A percentile compares a stretch with the other conserved stretches of the same genome.
Conservation (phyloP, 371 early-diverging fungal species). For the Dichotomocladium elegans region DNA sequence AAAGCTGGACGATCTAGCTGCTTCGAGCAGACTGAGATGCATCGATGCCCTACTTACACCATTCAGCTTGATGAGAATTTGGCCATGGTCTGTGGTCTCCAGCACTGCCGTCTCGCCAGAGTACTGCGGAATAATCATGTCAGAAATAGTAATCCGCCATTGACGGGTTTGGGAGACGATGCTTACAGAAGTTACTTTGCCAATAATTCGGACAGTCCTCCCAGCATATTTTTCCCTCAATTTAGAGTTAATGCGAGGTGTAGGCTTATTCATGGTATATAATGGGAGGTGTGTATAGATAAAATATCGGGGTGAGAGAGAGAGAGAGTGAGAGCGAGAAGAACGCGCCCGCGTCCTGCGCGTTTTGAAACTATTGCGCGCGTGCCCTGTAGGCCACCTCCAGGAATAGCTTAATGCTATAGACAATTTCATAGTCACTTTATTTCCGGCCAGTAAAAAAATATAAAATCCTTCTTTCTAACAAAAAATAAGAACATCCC, state of each 20-base stretch:
- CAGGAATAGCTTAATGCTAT: too few species aligned
- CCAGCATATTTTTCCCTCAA: slow-evolving; percentile 52
- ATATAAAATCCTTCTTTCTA: not conserved
- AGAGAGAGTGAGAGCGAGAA: not conserved
- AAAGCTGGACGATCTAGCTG: too few species aligned
- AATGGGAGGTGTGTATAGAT: too few species aligned
- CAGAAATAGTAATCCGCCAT: too few species aligned
- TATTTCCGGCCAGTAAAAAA: not conserved
- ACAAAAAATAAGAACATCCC: not conserved
- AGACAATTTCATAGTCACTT: too few species aligned
- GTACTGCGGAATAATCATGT: slow-evolving; percentile 41
- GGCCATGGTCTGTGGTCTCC: slow-evolving; percentile 48
- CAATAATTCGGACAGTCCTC: slow-evolving; percentile 49
- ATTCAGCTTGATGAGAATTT: slow-evolving; percentile 44
- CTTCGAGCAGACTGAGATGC: too few species aligned
- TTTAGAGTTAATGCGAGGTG: slow-evolving; percentile 59
- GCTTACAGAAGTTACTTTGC: slow-evolving; percentile 53
- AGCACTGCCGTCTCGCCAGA: slow-evolving; percentile 51
- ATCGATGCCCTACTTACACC: too few species aligned
- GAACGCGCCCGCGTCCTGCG: not conserved
- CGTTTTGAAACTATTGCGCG: too few species aligned
- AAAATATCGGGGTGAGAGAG: not conserved
- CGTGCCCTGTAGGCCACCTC: too few species aligned
- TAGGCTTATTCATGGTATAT: slow-evolving; percentile 57
- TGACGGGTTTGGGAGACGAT: too few species aligned